Base-by-base conservation (phyloP, 257 asterid species). In the Verbena officinalis region DNA sequence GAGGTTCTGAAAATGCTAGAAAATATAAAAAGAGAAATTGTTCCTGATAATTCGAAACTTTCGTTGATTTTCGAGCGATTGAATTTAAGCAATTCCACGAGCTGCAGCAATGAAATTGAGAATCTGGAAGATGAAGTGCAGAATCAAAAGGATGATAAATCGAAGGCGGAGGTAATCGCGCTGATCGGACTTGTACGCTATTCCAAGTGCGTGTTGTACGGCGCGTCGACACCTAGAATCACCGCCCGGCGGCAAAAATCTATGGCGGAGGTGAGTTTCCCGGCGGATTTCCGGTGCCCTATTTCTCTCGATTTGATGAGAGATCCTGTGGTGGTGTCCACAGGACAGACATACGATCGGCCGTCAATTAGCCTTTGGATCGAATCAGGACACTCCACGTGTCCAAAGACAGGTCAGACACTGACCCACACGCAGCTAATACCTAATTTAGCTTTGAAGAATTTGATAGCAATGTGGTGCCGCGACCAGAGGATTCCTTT, bases 281-380 rank as follows among this genome's bases (percentile, higher is more conserved):
- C 95, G 9, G 80, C 84, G 43, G 97, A 91, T 64, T 91, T 88
- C 76, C 78, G 96, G 72, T 91, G 97, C 65, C 95, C 97, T 0
- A 83, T 90, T 5, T 80, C 93, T 9, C 84, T 90, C 13, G 96
- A 88, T 65, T 44, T 91, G 80, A 88, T 91, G 86, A 78, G 80
- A 36, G 95, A 91, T 64, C 97, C 96, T 34, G 97, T 84, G 71
- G 97, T 91, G 71, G 86, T 84, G 48, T 77, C 93, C 76, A 91
- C 97, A 11, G 97, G 96, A 4, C 97, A 91, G 38, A 91, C 95
- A 0, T 91, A 88, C 67, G 96, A 91, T 54, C 82, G 93, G 59
- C 48, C 78, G 31, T 84, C 93, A 2, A 90, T 88, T 15, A 52
- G 69, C 36, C 33, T 78, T 9, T 91, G 97, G 97, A 80, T 88